These are phyloP conservation scores for Phlebiopsis flavidoalba DNA, from an alignment of 768 basidiomycete species.

Conservation along the genomic window DNA sequence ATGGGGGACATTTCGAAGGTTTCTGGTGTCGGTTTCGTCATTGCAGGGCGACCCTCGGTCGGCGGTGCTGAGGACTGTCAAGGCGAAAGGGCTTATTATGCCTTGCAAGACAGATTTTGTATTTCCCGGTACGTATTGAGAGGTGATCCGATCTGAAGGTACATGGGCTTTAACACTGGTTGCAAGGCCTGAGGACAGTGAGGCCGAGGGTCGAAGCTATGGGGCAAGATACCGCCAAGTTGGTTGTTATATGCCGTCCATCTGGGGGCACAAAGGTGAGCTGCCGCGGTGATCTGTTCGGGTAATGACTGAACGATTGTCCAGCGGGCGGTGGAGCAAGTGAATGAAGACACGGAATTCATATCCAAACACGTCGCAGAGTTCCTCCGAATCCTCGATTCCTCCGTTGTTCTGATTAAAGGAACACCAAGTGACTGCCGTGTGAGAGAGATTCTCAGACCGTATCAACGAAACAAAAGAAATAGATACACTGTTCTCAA, in stretches of 20 bases:
- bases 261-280: slow-evolving; percentile 56
- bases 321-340: slow-evolving; percentile 7
- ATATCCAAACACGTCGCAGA: slow-evolving; percentile 5
- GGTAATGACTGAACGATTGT: not conserved
- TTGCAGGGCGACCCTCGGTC: slow-evolving; percentile 34
- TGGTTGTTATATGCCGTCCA: slow-evolving; percentile 54
- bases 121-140: slow-evolving; percentile 40
- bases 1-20: slow-evolving; percentile 44
- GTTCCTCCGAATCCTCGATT: slow-evolving; percentile 2
- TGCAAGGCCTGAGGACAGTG: slow-evolving; percentile 50
- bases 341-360: slow-evolving; percentile 6
- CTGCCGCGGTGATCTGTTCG: not conserved
- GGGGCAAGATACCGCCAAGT: slow-evolving; percentile 35
- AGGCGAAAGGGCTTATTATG: slow-evolving; percentile 52
- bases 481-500: too few species aligned
- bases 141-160: not conserved
- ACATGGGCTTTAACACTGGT: not conserved
- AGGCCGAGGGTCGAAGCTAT: slow-evolving; percentile 36
- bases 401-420: too few species aligned
- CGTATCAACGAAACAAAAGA: too few species aligned
- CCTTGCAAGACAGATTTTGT: slow-evolving; percentile 55
- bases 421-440: too few species aligned
- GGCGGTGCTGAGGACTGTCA: slow-evolving; percentile 36
- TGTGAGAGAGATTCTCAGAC: too few species aligned
- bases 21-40: slow-evolving; percentile 22